Conservation (phyloP, 495 filamentous ascomycete species). For the Neurospora sp. region DNA sequence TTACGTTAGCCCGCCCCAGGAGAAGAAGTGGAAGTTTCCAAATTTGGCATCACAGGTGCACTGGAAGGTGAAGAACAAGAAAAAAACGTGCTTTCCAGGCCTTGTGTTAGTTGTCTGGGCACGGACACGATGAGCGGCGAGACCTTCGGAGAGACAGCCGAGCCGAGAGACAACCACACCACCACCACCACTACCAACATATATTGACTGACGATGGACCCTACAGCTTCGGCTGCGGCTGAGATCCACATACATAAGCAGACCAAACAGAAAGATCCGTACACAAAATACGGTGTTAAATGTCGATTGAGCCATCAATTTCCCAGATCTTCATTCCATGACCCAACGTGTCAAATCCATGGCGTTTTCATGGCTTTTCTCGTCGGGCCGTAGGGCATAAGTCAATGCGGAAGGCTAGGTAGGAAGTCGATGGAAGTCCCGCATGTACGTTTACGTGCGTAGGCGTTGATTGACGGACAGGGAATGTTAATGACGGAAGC, state of each 20-base stretch:
- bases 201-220: background rate
- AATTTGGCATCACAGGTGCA: background rate
- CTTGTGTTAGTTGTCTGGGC: background rate
- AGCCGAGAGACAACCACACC: background rate
- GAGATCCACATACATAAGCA: background rate
- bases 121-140: background rate
- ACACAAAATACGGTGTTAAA: background rate
- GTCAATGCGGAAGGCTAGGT: background rate
- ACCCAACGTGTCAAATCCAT: background rate
- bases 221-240: background rate
- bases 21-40: background rate
- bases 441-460: background rate
- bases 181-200: background rate
- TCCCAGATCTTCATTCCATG: background rate
- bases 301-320: background rate
- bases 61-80: background rate
- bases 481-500: background rate
- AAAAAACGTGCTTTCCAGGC: background rate
- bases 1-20: background rate
- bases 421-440: background rate
- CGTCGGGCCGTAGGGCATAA: background rate
- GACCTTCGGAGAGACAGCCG: background rate
- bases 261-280: background rate
- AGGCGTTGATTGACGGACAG: background rate
- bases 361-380: background rate